Evolutionary conservation across 1,284 basidiomycete species (phyloP), one percentile per base, ranked within the genome.

Genomic region (Coniferiporia sulphurascens): DNA sequence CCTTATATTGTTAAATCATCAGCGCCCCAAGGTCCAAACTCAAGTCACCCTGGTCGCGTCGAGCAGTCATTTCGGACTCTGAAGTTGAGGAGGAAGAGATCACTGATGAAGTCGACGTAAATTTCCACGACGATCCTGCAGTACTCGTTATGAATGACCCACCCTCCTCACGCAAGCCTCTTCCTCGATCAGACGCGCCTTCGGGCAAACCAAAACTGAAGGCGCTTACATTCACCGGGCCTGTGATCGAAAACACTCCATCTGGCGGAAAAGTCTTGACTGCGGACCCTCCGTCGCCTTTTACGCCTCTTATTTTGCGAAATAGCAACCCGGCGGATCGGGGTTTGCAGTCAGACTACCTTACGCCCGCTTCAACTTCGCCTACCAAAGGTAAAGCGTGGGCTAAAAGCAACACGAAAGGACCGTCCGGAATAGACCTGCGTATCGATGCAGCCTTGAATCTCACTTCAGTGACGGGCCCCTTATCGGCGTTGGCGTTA

Each of bases 141-240:
- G 75, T 81, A 45, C 72, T 84, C 21, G 67, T 74, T 15, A 66
- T 82, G 80, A 67, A 84, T 60, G 81, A 81, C 59, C 80, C 81
- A 8, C 76, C 68, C 51, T 71, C 70, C 50, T 74, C 78, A 10
- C 74, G 73, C 38, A 81, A 72, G 62, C 84, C 81, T 6, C 63
- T 49, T 78, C 34, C 74, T 67, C n/a, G 61, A 59, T 38, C 61
- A 57, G 36, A 52, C 48, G 52, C 66, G 60, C 10, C 15, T 67
- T 46, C 51, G 63, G 17, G 34, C 1, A 62, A 66, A 60, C 46
- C 56, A 7, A 49, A 7, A 5, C 17, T 13, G 54, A 63, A 55
- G n/a, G n/a, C n/a, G n/a, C n/a, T n/a, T 46, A 50, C 36, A 21
- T n/a, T n/a, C 17, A 4, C 45, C 21, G 4, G 22, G 32, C 21